Conservation (phyloP, 805 yeast genomes). For the Yamadazyma laniorum region DNA sequence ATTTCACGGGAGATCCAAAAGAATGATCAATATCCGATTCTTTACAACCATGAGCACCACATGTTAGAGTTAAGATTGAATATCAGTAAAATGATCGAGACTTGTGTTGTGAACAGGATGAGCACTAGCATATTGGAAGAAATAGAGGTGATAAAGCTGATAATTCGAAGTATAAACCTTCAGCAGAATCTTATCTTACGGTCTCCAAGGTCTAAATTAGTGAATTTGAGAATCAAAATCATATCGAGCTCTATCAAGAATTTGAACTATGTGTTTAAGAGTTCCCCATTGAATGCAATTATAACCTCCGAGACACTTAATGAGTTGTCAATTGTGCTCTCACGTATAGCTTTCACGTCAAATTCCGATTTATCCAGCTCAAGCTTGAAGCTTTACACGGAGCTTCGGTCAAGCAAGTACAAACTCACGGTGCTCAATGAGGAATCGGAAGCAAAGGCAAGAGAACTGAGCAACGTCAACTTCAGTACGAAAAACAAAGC, state of each 20-base stretch:
- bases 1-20: not conserved
- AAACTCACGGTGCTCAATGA: constrained; percentile 41
- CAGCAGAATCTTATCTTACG: constrained; percentile 48
- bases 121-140: constrained; percentile 28
- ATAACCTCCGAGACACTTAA: constrained; percentile 40
- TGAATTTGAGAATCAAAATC: constrained; percentile 36
- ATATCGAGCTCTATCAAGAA: constrained; percentile 41
- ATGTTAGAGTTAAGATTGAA: constrained; percentile 41
- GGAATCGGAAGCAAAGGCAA: constrained; percentile 42
- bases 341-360: constrained; percentile 52
- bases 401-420: constrained; percentile 31
- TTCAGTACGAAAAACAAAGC: constrained; percentile 13
- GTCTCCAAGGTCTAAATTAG: constrained; percentile 43
- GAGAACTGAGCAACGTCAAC: constrained; percentile 32
- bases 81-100: constrained; percentile 51
- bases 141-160: constrained; percentile 38
- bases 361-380: constrained; percentile 36
- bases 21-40: constrained; percentile 1
- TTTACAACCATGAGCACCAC: constrained; percentile 40
- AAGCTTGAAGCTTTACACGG: constrained; percentile 35
- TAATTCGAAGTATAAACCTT: constrained; percentile 43
- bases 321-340: constrained; percentile 49
- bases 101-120: constrained; percentile 30
- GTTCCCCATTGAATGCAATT: constrained; percentile 29
- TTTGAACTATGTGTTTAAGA: constrained; percentile 38